These are phyloP conservation scores for Wallemia hederae DNA, from an alignment of 1,284 basidiomycete species.

Conservation along the genomic window DNA sequence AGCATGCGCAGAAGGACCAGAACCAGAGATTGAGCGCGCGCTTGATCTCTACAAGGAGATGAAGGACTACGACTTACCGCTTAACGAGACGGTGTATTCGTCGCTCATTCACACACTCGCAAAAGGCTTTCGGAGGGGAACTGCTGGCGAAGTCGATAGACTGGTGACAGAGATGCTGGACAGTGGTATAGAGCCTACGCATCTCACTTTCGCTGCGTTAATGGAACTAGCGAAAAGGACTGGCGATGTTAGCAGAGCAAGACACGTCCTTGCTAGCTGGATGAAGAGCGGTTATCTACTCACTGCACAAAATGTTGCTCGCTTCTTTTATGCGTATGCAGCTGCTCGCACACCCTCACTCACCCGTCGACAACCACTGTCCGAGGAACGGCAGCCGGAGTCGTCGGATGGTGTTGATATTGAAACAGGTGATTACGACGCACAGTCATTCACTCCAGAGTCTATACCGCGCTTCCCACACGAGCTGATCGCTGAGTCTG, in stretches of 20 bases:
- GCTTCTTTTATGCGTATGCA: slow-evolving; percentile 60
- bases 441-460: not conserved
- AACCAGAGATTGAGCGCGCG: slow-evolving; percentile 59
- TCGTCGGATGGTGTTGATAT: not conserved
- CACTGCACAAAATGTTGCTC: slow-evolving; percentile 8
- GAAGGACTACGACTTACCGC: slow-evolving; percentile 35
- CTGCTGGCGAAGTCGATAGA: slow-evolving; percentile 43
- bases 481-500: not conserved
- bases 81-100: slow-evolving; percentile 43
- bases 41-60: slow-evolving; percentile 83
- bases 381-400: not conserved
- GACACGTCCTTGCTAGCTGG: slow-evolving; percentile 80
- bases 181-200: slow-evolving; percentile 29
- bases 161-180: slow-evolving; percentile 55
- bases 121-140: slow-evolving; percentile 25
- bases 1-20: slow-evolving; percentile 33
- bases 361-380: not conserved
- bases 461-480: not conserved
- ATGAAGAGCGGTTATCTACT: slow-evolving; percentile 19
- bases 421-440: not conserved
- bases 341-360: slow-evolving; percentile 11
- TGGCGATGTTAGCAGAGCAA: slow-evolving; percentile 47
- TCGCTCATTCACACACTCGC: slow-evolving; percentile 47
- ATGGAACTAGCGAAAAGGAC: slow-evolving; percentile 64
- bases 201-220: slow-evolving; percentile 45